Evolutionary conservation across 2,329 filamentous ascomycete genomes (phyloP).

Genomic region (Colletotrichum destructivum): DNA sequence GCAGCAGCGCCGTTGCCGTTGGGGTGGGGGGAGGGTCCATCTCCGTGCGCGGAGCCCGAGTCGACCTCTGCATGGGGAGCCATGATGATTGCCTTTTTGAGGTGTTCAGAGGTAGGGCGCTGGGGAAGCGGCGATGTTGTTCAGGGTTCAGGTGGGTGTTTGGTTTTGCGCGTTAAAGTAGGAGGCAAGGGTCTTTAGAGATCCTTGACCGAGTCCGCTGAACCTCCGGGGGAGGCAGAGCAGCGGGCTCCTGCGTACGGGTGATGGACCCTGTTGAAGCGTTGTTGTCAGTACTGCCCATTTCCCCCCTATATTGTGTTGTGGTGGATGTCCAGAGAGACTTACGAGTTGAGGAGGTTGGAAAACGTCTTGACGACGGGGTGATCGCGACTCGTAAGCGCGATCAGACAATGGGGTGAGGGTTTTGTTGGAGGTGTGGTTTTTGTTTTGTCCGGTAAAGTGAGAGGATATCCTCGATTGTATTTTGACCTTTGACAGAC

Average conservation of each 20-base stretch:
- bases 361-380: conserved; percentile 93
- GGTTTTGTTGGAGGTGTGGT: conserved; percentile 19
- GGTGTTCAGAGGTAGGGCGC: conserved; percentile 40
- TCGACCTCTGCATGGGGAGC: conserved; percentile 87
- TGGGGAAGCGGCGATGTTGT: neutral
- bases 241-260: conserved; percentile 97
- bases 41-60: conserved; percentile 72
- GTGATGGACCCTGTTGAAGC: conserved; percentile 81
- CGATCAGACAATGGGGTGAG: conserved; percentile 59
- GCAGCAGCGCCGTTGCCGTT: conserved; percentile 59
- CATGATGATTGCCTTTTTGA: conserved; percentile 69
- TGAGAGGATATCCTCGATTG: conserved; percentile 13
- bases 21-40: conserved; percentile 63
- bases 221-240: conserved; percentile 88
- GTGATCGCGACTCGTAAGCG: conserved; percentile 73
- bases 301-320: conserved; percentile 30
- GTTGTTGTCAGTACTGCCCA: conserved; percentile 45
- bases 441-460: neutral
- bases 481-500: neutral
- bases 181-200: conserved; percentile 58
- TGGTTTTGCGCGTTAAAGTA: conserved; percentile 63
- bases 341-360: conserved; percentile 97
- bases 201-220: conserved; percentile 74
- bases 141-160: conserved; percentile 44
- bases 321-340: conserved; percentile 40